phyloP scores from a whole-genome alignment of 2,329 filamentous ascomycete genomes.

The Parafenestella ontariensis region DNA sequence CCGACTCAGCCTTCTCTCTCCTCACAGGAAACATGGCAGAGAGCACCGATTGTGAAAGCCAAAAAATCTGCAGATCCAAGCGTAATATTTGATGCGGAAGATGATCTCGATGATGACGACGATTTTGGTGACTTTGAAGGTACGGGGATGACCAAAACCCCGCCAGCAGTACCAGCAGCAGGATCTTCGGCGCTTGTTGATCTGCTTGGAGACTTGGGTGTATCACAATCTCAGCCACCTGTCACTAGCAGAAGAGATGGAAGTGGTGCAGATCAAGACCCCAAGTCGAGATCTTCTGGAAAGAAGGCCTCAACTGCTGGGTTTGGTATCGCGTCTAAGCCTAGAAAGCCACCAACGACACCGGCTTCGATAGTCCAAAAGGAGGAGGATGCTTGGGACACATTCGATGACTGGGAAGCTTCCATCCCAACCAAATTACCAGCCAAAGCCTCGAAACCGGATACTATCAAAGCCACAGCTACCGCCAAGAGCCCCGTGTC shows the following conservation, averaged over 20 bases:
- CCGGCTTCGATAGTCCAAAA: constrained; percentile 9
- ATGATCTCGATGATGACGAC: constrained; percentile 44
- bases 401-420: constrained; percentile 53
- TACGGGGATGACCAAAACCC: constrained; percentile 11
- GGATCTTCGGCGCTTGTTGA: constrained; percentile 30
- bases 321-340: constrained; percentile 21
- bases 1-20: constrained; percentile 9
- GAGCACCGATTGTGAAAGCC: constrained; percentile 36
- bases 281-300: background rate
- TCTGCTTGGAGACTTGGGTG: constrained; percentile 34
- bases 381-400: constrained; percentile 53
- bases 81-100: constrained; percentile 51
- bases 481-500: background rate
- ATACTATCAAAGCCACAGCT: constrained; percentile 2
- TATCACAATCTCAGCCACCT: constrained; percentile 26
- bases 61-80: constrained; percentile 46
- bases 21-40: constrained; percentile 28
- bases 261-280: background rate
- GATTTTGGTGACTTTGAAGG: constrained; percentile 50
- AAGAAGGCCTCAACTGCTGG: constrained; percentile 16
- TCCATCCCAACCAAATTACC: constrained; percentile 33
- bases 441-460: constrained; percentile 8
- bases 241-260: background rate
- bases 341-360: constrained; percentile 6
- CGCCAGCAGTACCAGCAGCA: constrained; percentile 5